Evolutionary conservation across 176 grass and related monocot genomes (phyloP).

Genomic region (Bromus sterilis): DNA sequence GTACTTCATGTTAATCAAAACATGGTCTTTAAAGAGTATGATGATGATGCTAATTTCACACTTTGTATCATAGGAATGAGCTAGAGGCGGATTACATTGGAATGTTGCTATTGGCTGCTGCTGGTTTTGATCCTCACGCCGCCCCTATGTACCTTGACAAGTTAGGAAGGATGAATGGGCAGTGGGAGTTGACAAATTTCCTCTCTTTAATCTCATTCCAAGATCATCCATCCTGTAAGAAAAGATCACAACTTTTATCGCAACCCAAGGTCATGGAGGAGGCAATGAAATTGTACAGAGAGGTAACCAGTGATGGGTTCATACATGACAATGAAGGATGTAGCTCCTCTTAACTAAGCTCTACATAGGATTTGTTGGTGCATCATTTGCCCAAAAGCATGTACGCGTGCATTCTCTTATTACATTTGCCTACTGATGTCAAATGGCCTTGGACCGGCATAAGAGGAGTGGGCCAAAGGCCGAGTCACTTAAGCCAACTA

Average conservation of each 20-base stretch:
- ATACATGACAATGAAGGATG: neutral
- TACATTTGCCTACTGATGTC: too few species aligned
- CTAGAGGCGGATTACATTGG: neutral
- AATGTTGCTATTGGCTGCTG: neutral
- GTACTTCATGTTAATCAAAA: neutral
- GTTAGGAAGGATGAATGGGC: neutral
- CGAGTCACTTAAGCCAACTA: too few species aligned
- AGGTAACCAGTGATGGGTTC: neutral
- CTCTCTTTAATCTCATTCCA: neutral
- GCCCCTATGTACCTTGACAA: neutral
- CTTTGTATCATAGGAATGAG: neutral
- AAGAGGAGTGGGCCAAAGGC: too few species aligned
- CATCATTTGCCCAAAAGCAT: too few species aligned
- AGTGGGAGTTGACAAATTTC: neutral
- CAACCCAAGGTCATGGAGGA: neutral
- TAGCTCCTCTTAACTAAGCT: too few species aligned
- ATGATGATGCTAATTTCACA: neutral
- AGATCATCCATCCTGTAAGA: neutral
- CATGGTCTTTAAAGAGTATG: neutral
- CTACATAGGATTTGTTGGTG: neutral
- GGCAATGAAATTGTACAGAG: neutral
- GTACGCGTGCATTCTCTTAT: too few species aligned
- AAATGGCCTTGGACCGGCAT: too few species aligned
- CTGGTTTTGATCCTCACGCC: neutral
- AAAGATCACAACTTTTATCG: neutral